Evolutionary conservation across 2,329 filamentous ascomycete genomes (phyloP), one percentile per base, ranked within the genome.

Genomic region (Mollisiaceae sp.): DNA sequence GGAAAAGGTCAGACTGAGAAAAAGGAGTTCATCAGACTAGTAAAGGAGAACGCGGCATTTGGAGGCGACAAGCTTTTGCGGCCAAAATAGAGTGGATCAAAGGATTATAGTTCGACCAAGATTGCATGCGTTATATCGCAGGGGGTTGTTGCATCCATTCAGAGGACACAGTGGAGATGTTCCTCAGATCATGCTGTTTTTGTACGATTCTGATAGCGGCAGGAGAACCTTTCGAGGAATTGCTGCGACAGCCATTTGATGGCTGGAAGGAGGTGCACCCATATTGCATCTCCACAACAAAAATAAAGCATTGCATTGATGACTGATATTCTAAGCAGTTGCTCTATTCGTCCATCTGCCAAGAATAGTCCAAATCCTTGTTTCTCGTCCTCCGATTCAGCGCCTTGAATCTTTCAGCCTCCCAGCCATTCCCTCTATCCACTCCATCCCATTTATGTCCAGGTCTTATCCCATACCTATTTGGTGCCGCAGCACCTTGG

Each of bases 391-490:
- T 86, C 71, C 88, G 83, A 77, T 97, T 97, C 70, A 94, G 82
- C 1, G 93, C 92, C 77, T 91, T 93, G 80, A 98, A 98, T 80
- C 94, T 91, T 76, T 97, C 90, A 68, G 87, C 91, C 81, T 99
- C 95, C 76, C 97, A 98, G 0, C 94, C 94, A 79, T 93, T 99
- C 22, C 92, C 85, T 70, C 95, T 85, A 82, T 99, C 95, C 20
- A 99, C 95, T 6, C 96, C 95, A 82, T 99, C 95, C 95, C 95
- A 99, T 70, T 92, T 84, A 80, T 97, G 93, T 0, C 95, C 96
- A 0, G 95, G 95, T 67, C 90, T 85, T 67, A 99, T 98, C 0
- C 92, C 92, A 80, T 98, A 98, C 22, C 95, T 85, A 82, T 99
- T 99, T 54, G 95, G 95, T 74, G 91, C 86, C 63, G 91, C 91